Conservation (phyloP, 345 rosid genomes). For the Salix koriyanagi region DNA sequence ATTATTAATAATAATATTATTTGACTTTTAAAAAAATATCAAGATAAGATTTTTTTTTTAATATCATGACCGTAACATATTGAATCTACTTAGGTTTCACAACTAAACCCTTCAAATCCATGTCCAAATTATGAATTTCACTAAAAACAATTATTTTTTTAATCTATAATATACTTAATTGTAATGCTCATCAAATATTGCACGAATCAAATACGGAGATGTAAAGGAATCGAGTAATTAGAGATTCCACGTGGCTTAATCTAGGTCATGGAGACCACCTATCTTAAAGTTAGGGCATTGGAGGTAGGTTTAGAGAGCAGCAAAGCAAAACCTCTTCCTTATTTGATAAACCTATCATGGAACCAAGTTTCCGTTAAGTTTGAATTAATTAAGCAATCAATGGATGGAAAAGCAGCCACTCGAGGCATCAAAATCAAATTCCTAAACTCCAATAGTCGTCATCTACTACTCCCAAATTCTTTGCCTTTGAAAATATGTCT, state of each 20-base stretch:
- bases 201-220: too few species aligned
- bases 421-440: not conserved
- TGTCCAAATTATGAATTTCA: too few species aligned
- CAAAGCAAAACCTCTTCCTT: not conserved
- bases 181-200: too few species aligned
- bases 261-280: not conserved
- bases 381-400: not conserved
- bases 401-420: not conserved
- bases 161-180: too few species aligned
- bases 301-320: conserved; percentile 2
- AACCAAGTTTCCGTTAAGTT: not conserved
- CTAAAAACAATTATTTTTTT: too few species aligned
- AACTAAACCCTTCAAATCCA: too few species aligned
- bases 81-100: fast-evolving
- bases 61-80: too few species aligned
- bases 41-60: too few species aligned
- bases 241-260: not conserved
- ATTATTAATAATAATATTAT: fast-evolving
- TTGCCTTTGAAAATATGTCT: not conserved
- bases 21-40: too few species aligned
- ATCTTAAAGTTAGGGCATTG: too few species aligned
- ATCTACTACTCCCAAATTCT: not conserved
- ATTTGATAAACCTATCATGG: not conserved
- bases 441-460: not conserved
- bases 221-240: too few species aligned